Base-by-base conservation (phyloP, 148 eudicot species). In the Cornus suecica region DNA sequence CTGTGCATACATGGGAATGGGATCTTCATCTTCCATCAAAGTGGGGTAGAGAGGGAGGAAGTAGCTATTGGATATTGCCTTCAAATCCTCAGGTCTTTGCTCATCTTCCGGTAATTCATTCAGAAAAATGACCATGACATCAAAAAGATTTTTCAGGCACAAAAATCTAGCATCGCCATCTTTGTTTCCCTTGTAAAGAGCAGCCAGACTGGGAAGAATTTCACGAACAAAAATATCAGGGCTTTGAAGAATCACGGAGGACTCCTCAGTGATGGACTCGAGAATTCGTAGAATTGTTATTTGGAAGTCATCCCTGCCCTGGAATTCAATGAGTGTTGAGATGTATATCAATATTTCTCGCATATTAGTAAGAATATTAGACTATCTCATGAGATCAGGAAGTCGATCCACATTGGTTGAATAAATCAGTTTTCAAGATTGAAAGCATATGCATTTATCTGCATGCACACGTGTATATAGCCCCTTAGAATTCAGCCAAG, bases 241-340 rank as follows among this genome's bases (percentile, higher is more conserved):
- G 78, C 78, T 87, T 34, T 83, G 81, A 31, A 84, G 86, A 66
- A 91, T 83, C 66, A 86, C 79, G 58, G 90, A 80, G 28, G 87
- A 87, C 83, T 91, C 94, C 83, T 91, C 94, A 10, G 91, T 81
- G 76, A 88, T 78, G 65, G 93, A 86, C 80, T 92, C 99, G 26
- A 95, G 81, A 52, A 93, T 87, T 28, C 90, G 88, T 32, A 95
- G 87, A 41, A 92, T 94, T 74, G 93, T 92, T 84, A 91, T 87
- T 75, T 91, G 94, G 71, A 95, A 92, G 82, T 92, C 99, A 83
- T 95, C 99, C 74, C 97, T 88, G 56, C 97, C 99, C 99, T 95
- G 97, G 66, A 79, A 81, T 48, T 71, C 52, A 63, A 41, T 14
- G 68, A 73, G 20, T 69, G 5, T 14, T 28, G 8, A 41, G 26